Evolutionary conservation across 2,329 filamentous ascomycete species (phyloP).

Genomic region (Penicillium hordei): DNA sequence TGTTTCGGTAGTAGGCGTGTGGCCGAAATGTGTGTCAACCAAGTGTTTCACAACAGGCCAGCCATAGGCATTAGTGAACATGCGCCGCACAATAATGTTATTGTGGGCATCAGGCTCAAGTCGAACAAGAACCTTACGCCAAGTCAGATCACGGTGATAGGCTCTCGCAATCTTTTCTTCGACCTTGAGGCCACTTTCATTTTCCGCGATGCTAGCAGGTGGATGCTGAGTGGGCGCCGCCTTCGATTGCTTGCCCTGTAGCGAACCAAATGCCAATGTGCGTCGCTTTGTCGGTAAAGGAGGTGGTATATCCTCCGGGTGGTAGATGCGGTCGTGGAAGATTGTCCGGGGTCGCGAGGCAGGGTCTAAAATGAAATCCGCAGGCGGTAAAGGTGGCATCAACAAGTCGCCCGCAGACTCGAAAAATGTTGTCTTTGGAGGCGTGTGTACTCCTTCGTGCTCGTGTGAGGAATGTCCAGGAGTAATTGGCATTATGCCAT

Average conservation of each 20-base stretch:
- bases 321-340: constrained; percentile 94
- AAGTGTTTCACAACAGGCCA: constrained; percentile 97
- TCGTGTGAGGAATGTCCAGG: constrained; percentile 53
- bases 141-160: constrained; percentile 87
- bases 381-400: constrained; percentile 80
- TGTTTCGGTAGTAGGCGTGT: constrained; percentile 64
- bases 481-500: constrained; percentile 36
- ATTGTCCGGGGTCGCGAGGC: constrained; percentile 80
- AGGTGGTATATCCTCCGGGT: constrained; percentile 86
- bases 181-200: constrained; percentile 67
- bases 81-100: constrained; percentile 93
- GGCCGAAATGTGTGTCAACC: constrained; percentile 89
- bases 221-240: constrained; percentile 13
- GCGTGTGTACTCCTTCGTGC: constrained; percentile 60
- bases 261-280: constrained; percentile 39
- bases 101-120: constrained; percentile 97
- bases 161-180: constrained; percentile 97
- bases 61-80: constrained; percentile 95
- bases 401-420: constrained; percentile 92
- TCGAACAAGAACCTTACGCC: constrained; percentile 95
- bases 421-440: constrained; percentile 88
- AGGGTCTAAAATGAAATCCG: constrained; percentile 81
- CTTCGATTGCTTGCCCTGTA: constrained; percentile 21
- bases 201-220: constrained; percentile 16
- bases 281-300: constrained; percentile 57